A percentile compares a stretch with the other conserved stretches of the same genome.
These are phyloP conservation scores for Neurospora sp. DNA, from an alignment of 495 filamentous ascomycete species.

Conservation along the genomic window DNA sequence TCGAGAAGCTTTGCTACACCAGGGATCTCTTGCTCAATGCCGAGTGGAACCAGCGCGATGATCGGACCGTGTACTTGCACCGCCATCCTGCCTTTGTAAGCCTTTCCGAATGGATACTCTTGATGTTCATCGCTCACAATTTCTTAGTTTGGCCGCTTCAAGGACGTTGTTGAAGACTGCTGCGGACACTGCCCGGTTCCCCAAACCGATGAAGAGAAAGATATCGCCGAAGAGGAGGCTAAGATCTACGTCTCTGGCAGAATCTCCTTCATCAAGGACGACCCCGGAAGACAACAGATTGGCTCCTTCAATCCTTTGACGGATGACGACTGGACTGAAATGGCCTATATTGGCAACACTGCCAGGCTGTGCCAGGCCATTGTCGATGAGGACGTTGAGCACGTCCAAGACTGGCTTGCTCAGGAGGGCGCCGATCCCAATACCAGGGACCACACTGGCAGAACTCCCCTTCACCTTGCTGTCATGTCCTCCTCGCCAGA, in stretches of 20 bases:
- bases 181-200: constrained; percentile 68
- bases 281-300: constrained; percentile 60
- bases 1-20: constrained; percentile 69
- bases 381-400: constrained; percentile 53
- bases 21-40: constrained; percentile 76
- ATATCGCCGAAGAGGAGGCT: constrained; percentile 56
- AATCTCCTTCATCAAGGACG: constrained; percentile 62
- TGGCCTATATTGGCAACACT: constrained; percentile 67
- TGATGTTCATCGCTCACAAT: background rate
- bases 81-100: constrained; percentile 61
- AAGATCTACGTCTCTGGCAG: constrained; percentile 64
- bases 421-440: constrained; percentile 53
- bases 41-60: constrained; percentile 69
- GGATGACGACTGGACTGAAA: constrained; percentile 72
- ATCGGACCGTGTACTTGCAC: constrained; percentile 63
- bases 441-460: constrained; percentile 63
- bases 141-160: constrained; percentile 47
- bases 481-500: constrained; percentile 53
- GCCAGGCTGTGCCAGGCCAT: constrained; percentile 66
- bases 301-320: constrained; percentile 70
- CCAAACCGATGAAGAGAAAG: constrained; percentile 54
- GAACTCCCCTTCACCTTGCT: constrained; percentile 70
- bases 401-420: constrained; percentile 57
- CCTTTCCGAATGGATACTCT: background rate
- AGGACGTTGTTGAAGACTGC: constrained; percentile 65